Percentiles rank a stretch among this genome's conserved stretches.
Conservation (phyloP, 192 early-diverging fungal genomes). For the Linnemannia elongata region DNA sequence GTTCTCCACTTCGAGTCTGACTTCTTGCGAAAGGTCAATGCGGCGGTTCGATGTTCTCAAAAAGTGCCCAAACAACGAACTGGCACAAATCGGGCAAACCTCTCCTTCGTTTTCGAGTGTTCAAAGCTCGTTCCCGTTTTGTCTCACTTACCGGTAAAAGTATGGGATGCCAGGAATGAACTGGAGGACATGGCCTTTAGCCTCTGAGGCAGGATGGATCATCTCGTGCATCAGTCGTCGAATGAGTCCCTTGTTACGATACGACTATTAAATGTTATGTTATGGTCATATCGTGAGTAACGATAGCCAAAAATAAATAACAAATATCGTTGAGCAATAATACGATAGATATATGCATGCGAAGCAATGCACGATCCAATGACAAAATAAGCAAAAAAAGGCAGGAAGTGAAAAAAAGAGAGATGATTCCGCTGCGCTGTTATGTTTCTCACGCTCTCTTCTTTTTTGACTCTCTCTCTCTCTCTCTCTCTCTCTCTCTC, state of each 20-base stretch:
- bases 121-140: not conserved
- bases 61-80: not conserved
- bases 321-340: not conserved
- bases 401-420: not conserved
- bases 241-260: constrained; percentile 34
- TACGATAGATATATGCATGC: not conserved
- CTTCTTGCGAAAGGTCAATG: not conserved
- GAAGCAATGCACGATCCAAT: not conserved
- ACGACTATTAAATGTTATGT: constrained; percentile 5
- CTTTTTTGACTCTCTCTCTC: not conserved
- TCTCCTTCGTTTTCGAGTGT: too few relatives aligned
- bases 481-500: not conserved
- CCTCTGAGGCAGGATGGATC: constrained; percentile 45
- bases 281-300: not conserved
- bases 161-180: constrained; percentile 37
- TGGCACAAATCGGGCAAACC: not conserved
- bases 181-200: constrained; percentile 44
- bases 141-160: constrained; percentile 34
- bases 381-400: not conserved
- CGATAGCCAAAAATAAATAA: not conserved
- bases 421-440: not conserved
- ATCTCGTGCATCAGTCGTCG: constrained; percentile 35
- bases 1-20: too few relatives aligned
- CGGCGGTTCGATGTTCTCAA: not conserved
- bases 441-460: not conserved